phyloP scores from a whole-genome alignment of 2,329 filamentous ascomycete genomes.

The Colletotrichum paranaense region DNA sequence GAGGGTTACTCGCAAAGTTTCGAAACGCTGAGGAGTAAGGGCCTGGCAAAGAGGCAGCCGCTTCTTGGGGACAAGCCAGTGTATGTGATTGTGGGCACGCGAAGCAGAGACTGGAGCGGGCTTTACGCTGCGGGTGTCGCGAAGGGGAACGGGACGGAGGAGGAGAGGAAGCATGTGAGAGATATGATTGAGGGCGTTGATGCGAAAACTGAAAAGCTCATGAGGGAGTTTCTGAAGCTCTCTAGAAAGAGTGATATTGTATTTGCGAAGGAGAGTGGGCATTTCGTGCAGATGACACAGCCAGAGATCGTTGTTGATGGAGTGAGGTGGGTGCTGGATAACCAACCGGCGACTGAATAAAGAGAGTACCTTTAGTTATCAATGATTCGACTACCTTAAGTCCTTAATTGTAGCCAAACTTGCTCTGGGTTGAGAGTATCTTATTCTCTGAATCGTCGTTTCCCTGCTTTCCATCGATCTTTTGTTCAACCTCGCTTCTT shows the following conservation, averaged over 20 bases:
- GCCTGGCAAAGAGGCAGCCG: neutral
- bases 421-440: neutral
- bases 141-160: constrained; percentile 18
- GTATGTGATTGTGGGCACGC: constrained; percentile 9
- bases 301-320: constrained; percentile 16
- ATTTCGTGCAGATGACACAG: constrained; percentile 20
- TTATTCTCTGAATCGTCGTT: neutral
- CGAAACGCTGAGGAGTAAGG: neutral
- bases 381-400: neutral
- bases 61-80: constrained; percentile 4
- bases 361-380: neutral
- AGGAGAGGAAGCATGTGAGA: constrained; percentile 16
- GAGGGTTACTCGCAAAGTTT: constrained; percentile 13
- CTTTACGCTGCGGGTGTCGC: constrained; percentile 9
- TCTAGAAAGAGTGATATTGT: constrained; percentile 4
- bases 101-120: constrained; percentile 9
- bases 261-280: constrained; percentile 9
- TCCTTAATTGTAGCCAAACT: neutral
- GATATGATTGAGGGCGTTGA: constrained; percentile 8
- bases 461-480: neutral
- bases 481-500: neutral
- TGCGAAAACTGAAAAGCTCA: constrained; percentile 7
- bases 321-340: constrained; percentile 12
- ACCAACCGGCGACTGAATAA: neutral
- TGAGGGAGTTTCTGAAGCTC: constrained; percentile 18